Percentiles rank a stretch among this genome's conserved stretches.
These are phyloP conservation scores for Paragyromitra xinjiangensis DNA, from an alignment of 495 filamentous ascomycete species.

Conservation along the genomic window DNA sequence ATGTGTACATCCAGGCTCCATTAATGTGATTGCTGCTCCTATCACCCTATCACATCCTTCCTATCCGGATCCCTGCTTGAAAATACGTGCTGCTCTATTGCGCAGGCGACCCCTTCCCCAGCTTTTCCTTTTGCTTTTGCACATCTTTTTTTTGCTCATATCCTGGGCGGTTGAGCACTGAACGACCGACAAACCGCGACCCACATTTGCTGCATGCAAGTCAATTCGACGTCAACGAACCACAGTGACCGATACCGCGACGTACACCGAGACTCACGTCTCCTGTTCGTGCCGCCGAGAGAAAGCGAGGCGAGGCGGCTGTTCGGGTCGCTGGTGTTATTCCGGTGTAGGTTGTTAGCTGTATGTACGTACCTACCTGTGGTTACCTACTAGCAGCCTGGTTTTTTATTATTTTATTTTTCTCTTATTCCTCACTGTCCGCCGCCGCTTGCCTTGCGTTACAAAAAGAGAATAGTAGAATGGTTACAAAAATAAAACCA, in stretches of 20 bases:
- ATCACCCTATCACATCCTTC: conserved; percentile 50
- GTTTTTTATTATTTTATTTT: conserved; percentile 35
- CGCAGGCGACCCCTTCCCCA: conserved; percentile 42
- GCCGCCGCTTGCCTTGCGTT: conserved; percentile 22
- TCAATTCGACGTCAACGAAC: conserved; percentile 55
- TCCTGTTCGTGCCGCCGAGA: conserved; percentile 48
- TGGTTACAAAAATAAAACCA: conserved; percentile 26
- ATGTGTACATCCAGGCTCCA: conserved; percentile 49
- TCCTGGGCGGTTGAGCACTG: conserved; percentile 25
- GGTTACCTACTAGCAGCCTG: conserved; percentile 26
- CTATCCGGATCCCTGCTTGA: conserved; percentile 51
- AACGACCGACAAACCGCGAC: conserved; percentile 48
- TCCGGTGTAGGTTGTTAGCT: conserved; percentile 37
- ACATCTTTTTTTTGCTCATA: conserved; percentile 36
- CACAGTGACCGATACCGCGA: conserved; percentile 47
- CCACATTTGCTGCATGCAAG: conserved; percentile 52
- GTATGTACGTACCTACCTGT: conserved; percentile 14
- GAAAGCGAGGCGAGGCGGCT: conserved; percentile 52
- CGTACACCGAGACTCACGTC: conserved; percentile 47
- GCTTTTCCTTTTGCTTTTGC: conserved; percentile 51
- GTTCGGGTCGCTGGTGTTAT: conserved; percentile 51
- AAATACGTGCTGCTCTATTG: conserved; percentile 43
- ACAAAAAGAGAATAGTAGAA: conserved; percentile 11
- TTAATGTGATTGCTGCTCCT: conserved; percentile 51
- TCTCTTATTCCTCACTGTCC: conserved; percentile 5